Conservation (phyloP, 305 asterid species). For the Solanum chacoense region DNA sequence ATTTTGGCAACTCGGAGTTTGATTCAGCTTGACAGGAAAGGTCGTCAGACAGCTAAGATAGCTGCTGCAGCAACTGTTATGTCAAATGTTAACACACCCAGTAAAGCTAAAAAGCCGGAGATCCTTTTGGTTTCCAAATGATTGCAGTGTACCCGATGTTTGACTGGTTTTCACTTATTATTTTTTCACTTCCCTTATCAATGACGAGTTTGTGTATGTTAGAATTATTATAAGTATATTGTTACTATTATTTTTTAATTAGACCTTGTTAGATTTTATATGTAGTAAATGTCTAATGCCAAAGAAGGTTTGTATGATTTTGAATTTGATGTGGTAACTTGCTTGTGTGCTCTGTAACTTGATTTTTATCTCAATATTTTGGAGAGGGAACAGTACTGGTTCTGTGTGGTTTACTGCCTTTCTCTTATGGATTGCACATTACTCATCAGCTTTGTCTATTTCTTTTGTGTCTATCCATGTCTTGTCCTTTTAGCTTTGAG, state of each 20-base stretch:
- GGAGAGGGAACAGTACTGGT: neutral
- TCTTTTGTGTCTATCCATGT: neutral
- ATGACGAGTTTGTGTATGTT: slow-evolving; percentile 28
- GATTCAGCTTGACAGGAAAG: slow-evolving; percentile 76
- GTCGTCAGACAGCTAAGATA: slow-evolving; percentile 47
- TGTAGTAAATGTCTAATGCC: slow-evolving; percentile 4
- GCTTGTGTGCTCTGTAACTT: neutral
- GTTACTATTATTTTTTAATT: slow-evolving; percentile 1
- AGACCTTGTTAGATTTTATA: slow-evolving; percentile 1
- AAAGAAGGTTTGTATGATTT: slow-evolving; percentile 2
- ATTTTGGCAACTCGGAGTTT: slow-evolving; percentile 88
- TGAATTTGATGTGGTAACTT: neutral
- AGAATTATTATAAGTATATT: slow-evolving; percentile 12
- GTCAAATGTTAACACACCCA: slow-evolving; percentile 80
- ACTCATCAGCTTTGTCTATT: neutral
- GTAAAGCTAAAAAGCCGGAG: slow-evolving; percentile 96
- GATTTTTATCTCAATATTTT: neutral
- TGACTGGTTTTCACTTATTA: slow-evolving; percentile 12
- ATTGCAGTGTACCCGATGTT: slow-evolving; percentile 16
- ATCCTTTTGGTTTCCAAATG: slow-evolving; percentile 81
- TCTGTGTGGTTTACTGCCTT: neutral
- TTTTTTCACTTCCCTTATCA: slow-evolving; percentile 9
- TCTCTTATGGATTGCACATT: neutral
- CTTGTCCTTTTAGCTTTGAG: neutral
- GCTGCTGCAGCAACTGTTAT: slow-evolving; percentile 34